Conservation (phyloP, 192 early-diverging fungal genomes). For the Allomyces javanicus region DNA sequence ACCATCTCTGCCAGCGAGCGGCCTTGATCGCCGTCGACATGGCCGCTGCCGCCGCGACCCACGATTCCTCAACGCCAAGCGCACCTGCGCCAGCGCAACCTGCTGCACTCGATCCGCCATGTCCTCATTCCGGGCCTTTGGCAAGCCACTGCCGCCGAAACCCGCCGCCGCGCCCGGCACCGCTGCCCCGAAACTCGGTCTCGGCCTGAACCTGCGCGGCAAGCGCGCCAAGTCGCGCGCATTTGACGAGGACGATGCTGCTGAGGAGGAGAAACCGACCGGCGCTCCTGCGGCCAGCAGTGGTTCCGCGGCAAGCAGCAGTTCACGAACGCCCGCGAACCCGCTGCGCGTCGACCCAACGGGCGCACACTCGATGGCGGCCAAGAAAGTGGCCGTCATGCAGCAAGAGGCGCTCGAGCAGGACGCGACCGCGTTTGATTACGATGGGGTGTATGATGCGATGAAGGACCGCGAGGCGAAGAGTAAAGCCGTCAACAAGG, state of each 20-base stretch:
- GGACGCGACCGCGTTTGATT: conserved; percentile 54
- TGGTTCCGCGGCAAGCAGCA: background rate
- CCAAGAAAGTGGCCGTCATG: conserved; percentile 17
- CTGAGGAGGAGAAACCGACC: conserved; percentile 1
- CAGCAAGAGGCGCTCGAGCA: conserved; percentile 44
- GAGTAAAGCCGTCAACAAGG: conserved; percentile 17
- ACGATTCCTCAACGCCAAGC: no score
- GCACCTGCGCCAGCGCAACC: no score
- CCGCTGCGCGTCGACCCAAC: conserved; percentile 8
- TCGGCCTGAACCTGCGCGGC: no score
- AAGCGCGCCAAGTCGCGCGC: background rate
- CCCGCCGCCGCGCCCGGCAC: no score
- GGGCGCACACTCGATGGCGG: conserved; percentile 4
- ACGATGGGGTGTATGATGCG: conserved; percentile 56
- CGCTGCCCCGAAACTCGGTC: no score
- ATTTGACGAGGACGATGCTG: conserved; percentile 4
- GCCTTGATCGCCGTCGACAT: no score
- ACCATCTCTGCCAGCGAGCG: no score
- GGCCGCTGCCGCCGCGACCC: no score
- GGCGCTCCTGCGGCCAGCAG: background rate
- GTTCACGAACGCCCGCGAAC: conserved; percentile 2
- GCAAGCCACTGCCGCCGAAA: no score
- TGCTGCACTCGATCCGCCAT: no score
- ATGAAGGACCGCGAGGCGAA: conserved; percentile 41
- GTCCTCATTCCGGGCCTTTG: no score